Evolutionary conservation across 305 asterid species (phyloP).

Genomic region (Fraxinus paxiana): DNA sequence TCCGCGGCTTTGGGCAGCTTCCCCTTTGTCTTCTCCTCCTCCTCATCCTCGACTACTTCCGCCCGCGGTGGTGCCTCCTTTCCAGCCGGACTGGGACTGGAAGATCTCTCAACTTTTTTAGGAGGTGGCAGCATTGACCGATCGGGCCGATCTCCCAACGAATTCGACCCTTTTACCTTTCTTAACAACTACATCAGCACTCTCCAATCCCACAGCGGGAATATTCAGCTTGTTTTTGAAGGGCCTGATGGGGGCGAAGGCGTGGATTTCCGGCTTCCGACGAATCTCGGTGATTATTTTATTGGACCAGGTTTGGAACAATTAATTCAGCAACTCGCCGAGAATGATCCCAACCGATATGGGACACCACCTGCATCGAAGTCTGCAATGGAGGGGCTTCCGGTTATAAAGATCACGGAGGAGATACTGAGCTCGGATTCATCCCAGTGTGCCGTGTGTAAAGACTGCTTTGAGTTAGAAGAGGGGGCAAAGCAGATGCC

Average conservation of each 20-base stretch:
- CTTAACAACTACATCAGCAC: background rate
- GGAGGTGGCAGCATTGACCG: background rate
- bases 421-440: background rate
- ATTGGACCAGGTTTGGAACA: background rate
- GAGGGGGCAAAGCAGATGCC: background rate
- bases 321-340: background rate
- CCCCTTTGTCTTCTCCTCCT: conserved; percentile 21
- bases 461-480: background rate
- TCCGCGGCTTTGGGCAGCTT: conserved; percentile 24
- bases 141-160: background rate
- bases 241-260: background rate
- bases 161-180: background rate
- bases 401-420: background rate
- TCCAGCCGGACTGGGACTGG: conserved; percentile 32
- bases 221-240: background rate
- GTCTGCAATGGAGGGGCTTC: background rate
- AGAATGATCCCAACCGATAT: background rate
- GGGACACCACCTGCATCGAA: background rate
- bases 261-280: background rate
- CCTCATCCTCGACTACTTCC: conserved; percentile 8
- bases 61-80: conserved; percentile 20
- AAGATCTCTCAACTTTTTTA: conserved; percentile 22
- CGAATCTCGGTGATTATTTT: background rate
- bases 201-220: background rate
- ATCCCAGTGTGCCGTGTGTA: background rate